Evolutionary conservation across 768 basidiomycete species (phyloP).

Genomic region (Pleurotus platypus): DNA sequence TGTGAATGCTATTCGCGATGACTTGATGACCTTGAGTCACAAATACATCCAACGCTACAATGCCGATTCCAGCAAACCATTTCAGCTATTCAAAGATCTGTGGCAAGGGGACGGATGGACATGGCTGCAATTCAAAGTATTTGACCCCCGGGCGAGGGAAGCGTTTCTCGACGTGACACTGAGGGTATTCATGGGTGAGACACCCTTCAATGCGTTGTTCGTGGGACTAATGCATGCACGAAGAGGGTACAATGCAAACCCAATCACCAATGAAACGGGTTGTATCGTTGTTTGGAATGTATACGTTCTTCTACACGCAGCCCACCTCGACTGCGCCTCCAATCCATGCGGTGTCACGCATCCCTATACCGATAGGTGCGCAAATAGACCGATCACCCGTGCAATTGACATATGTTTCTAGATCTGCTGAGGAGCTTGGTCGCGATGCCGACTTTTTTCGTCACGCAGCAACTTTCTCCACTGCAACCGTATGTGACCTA

Average conservation of each 20-base stretch:
- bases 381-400: slow-evolving; percentile 7
- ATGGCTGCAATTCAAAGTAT: slow-evolving; percentile 72
- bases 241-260: slow-evolving; percentile 51
- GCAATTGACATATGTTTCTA: slow-evolving; percentile 22
- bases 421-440: slow-evolving; percentile 55
- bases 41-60: slow-evolving; percentile 49
- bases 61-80: slow-evolving; percentile 40
- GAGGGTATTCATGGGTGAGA: slow-evolving; percentile 58
- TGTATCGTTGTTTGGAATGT: slow-evolving; percentile 64
- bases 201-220: not conserved
- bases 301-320: slow-evolving; percentile 69
- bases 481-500: slow-evolving; percentile 50
- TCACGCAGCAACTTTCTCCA: slow-evolving; percentile 32
- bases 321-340: slow-evolving; percentile 50
- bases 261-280: slow-evolving; percentile 54
- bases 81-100: slow-evolving; percentile 64
- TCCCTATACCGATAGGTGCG: slow-evolving; percentile 61
- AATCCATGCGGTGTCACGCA: slow-evolving; percentile 46
- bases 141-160: slow-evolving; percentile 64
- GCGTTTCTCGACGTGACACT: slow-evolving; percentile 55
- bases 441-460: slow-evolving; percentile 43
- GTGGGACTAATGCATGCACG: not conserved
- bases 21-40: slow-evolving; percentile 53
- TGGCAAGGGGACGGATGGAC: slow-evolving; percentile 72
- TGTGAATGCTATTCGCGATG: slow-evolving; percentile 59